phyloP scores from a whole-genome alignment of 2,329 filamentous ascomycete species.

The Onygenales sp. region DNA sequence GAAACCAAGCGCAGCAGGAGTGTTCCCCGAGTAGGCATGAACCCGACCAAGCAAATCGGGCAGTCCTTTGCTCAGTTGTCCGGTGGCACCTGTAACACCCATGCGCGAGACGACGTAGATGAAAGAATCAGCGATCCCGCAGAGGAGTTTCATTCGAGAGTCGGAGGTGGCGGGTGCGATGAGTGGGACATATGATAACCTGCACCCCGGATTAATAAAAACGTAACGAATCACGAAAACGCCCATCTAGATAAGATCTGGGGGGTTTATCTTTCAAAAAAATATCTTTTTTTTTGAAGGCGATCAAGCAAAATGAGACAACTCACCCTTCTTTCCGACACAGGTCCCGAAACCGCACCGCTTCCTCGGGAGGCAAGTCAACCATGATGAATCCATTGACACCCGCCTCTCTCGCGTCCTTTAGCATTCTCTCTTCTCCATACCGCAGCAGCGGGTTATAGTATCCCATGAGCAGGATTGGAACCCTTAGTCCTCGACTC shows the following conservation, averaged over 20 bases:
- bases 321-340: slow-evolving; percentile 66
- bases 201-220: slow-evolving; percentile 20
- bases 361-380: slow-evolving; percentile 91
- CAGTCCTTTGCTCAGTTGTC: slow-evolving; percentile 69
- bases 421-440: slow-evolving; percentile 79
- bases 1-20: slow-evolving; percentile 87
- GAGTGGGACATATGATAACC: slow-evolving; percentile 89
- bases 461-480: slow-evolving; percentile 95
- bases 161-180: slow-evolving; percentile 93
- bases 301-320: neutral
- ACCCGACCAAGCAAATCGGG: slow-evolving; percentile 75
- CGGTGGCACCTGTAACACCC: slow-evolving; percentile 88
- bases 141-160: slow-evolving; percentile 86
- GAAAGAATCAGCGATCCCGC: slow-evolving; percentile 94
- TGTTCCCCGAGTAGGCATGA: slow-evolving; percentile 83
- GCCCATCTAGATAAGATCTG: neutral
- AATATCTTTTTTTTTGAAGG: neutral
- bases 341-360: slow-evolving; percentile 77
- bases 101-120: slow-evolving; percentile 97
- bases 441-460: slow-evolving; percentile 95
- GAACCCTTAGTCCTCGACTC: slow-evolving; percentile 64
- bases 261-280: neutral
- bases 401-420: slow-evolving; percentile 72
- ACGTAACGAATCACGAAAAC: neutral
- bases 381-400: slow-evolving; percentile 97